Evolutionary conservation across 768 basidiomycete genomes (phyloP).

Genomic region (Lactarius evosmus): DNA sequence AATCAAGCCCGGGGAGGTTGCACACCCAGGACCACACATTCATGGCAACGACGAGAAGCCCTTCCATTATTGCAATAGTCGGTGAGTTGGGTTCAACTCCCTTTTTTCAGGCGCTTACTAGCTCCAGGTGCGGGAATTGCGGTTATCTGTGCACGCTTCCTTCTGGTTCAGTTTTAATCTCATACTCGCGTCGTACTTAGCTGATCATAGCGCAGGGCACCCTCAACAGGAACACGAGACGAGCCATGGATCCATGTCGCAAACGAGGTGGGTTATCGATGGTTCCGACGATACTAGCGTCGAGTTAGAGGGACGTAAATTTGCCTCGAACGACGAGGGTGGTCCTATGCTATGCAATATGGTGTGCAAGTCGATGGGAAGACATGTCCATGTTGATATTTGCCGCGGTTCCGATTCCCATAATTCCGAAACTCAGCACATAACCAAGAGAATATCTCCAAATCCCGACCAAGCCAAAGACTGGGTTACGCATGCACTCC

Average conservation of each 20-base stretch:
- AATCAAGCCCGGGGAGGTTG: conserved; percentile 42
- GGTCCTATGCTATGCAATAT: conserved; percentile 62
- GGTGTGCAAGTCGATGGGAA: conserved; percentile 51
- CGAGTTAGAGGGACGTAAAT: conserved; percentile 55
- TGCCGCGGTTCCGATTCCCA: conserved; percentile 48
- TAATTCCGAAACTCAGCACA: conserved; percentile 46
- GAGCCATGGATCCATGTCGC: conserved; percentile 59
- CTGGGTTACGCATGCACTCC: conserved; percentile 49
- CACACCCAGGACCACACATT: conserved; percentile 46
- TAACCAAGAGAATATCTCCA: conserved; percentile 42
- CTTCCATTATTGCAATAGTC: conserved; percentile 53
- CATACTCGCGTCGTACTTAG: neutral
- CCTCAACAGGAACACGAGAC: conserved; percentile 60
- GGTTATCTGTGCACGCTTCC: conserved; percentile 57
- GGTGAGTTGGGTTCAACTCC: conserved; percentile 32
- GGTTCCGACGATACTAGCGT: conserved; percentile 47
- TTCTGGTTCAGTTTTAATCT: conserved; percentile 38
- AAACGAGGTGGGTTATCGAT: conserved; percentile 53
- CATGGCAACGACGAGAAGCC: conserved; percentile 45
- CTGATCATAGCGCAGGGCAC: conserved; percentile 42
- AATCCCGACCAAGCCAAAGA: conserved; percentile 49
- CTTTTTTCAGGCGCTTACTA: neutral
- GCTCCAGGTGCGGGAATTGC: conserved; percentile 48
- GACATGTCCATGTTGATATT: conserved; percentile 55
- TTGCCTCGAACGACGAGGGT: conserved; percentile 51